phyloP scores from a whole-genome alignment of 139 green algal genomes.

The Auxenochlorella protothecoides region DNA sequence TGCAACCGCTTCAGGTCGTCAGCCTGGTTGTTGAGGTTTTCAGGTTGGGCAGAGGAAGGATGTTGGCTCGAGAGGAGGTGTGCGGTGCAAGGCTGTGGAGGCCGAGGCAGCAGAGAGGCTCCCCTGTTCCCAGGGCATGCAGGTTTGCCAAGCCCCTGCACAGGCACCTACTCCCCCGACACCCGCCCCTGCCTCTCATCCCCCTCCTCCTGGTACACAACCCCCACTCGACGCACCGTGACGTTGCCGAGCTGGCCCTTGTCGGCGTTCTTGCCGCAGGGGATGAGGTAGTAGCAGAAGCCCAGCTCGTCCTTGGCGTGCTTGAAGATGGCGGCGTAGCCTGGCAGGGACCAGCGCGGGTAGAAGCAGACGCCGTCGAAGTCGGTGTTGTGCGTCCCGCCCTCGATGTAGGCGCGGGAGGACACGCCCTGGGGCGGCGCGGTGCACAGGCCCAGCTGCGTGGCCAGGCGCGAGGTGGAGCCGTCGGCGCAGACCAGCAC shows the following conservation, averaged over 20 bases:
- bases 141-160: too few species aligned
- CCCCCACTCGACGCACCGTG: conserved; percentile 17
- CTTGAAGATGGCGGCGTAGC: conserved; percentile 62
- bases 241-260: conserved; percentile 58
- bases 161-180: too few species aligned
- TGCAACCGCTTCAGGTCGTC: conserved; percentile 66
- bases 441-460: conserved; percentile 81
- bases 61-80: background rate
- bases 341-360: conserved; percentile 64
- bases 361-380: conserved; percentile 80
- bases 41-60: background rate
- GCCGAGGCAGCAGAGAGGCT: too few species aligned
- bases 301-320: conserved; percentile 87
- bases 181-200: background rate
- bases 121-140: too few species aligned
- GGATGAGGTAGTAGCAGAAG: conserved; percentile 94
- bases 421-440: conserved; percentile 62
- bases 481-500: conserved; percentile 79
- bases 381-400: conserved; percentile 79
- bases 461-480: conserved; percentile 73
- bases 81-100: background rate
- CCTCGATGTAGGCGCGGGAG: conserved; percentile 73
- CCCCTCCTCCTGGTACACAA: background rate
- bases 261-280: conserved; percentile 53
- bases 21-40: conserved; percentile 20